Evolutionary conservation across 106 monocot genomes (phyloP), one percentile per base, ranked within the genome.

Genomic region (Allium sativum): DNA sequence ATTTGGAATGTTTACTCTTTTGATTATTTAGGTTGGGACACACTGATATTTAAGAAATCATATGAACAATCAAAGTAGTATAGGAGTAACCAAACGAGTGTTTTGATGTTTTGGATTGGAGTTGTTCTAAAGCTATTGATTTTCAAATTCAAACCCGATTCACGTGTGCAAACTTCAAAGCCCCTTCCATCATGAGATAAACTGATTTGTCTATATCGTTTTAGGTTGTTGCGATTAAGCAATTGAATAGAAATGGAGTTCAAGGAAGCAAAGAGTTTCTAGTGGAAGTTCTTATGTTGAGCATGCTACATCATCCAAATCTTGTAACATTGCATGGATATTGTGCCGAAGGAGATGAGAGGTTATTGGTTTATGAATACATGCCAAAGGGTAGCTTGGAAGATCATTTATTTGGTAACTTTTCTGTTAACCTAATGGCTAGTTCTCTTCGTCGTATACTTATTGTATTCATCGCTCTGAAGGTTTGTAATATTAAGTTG

Each of bases 331-430:
- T 93, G 73, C 71, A 78, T 52, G 93, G 93, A 6, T 93, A 79
- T 55, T 93, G 93, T 45, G 74, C 79, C 3, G 88, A 93, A 40
- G 88, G 88, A 45, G 88, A 88, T 52, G 82, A 93, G 73, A 79
- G 84, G 66, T 63, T 85, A 10, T 53, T 93, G 42, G 77, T 84
- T 18, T 93, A 93, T 52, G 93, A 93, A 73, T 93, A 77, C 75
- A 93, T 93, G 93, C 75, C 88, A 0, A 47, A 80, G 66, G 93
- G 88, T 17, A 93, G 93, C 77, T 76, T 93, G 75, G 93, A 85
- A 58, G 79, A 85, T 16, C 88, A 85, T 64, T 59, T 93, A 16
- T 93, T 93, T 63, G 73, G 93, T 88, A 73, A 66, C 31, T 31
- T 31, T 31, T 31, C 31, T 31, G 31, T 5, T 31, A 1, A 31